phyloP scores from a whole-genome alignment of 2,329 filamentous ascomycete species.

The Coleophoma eucalyptorum region DNA sequence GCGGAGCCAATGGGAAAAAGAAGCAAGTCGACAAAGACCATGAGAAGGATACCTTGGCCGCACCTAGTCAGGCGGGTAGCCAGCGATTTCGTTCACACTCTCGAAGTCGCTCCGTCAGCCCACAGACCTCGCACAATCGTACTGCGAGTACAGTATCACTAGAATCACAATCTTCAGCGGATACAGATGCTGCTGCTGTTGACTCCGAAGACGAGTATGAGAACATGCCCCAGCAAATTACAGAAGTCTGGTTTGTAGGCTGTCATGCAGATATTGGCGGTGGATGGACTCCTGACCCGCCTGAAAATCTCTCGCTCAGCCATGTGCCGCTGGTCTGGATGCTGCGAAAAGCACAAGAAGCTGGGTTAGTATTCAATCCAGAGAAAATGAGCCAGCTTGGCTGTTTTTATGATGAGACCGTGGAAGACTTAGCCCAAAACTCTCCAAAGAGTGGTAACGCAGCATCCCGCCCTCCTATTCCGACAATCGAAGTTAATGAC shows the following conservation, averaged over 20 bases:
- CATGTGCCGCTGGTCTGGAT: constrained; percentile 56
- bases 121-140: background rate
- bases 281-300: constrained; percentile 43
- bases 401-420: background rate
- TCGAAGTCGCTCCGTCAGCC: constrained; percentile 32
- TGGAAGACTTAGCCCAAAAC: background rate
- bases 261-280: constrained; percentile 58
- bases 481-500: constrained; percentile 18
- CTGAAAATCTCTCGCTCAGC: background rate
- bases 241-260: constrained; percentile 58
- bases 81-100: background rate
- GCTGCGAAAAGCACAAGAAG: constrained; percentile 51
- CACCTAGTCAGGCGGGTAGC: too few species aligned
- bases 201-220: constrained; percentile 20
- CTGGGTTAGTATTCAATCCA: constrained; percentile 51
- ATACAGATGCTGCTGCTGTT: background rate
- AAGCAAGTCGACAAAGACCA: background rate
- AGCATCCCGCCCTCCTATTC: constrained; percentile 33
- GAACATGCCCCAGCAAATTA: constrained; percentile 45
- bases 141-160: background rate
- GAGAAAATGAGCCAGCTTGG: constrained; percentile 35
- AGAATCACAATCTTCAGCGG: background rate
- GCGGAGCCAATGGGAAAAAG: background rate
- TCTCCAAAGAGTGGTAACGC: constrained; percentile 8
- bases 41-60: too few species aligned